These are phyloP conservation scores for Termitomyces sp. DNA, from an alignment of 768 basidiomycete species.

Conservation along the genomic window DNA sequence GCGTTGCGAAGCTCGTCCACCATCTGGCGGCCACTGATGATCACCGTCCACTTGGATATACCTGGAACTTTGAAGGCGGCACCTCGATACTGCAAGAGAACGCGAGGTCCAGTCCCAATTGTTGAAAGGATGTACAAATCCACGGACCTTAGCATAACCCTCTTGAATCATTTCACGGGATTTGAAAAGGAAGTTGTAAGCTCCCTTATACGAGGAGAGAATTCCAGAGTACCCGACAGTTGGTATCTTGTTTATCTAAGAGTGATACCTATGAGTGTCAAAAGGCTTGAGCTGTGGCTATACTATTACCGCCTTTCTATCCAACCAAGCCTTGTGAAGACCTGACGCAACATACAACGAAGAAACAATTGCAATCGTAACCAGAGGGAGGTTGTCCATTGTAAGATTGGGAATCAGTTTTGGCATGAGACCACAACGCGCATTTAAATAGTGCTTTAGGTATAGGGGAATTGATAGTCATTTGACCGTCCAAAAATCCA, in stretches of 20 bases:
- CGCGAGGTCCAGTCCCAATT: neutral
- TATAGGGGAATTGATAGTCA: neutral
- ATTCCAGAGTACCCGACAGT: conserved; percentile 28
- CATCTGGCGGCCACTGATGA: conserved; percentile 36
- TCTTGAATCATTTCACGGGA: conserved; percentile 24
- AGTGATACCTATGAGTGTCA: neutral
- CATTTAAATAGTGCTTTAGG: neutral
- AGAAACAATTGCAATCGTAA: neutral
- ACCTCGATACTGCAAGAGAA: conserved; percentile 11
- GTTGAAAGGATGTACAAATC: no score
- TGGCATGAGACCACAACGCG: neutral
- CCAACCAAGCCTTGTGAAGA: conserved; percentile 1
- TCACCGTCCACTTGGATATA: conserved; percentile 40
- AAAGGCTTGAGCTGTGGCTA: neutral
- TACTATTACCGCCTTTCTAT: neutral
- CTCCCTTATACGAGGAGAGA: conserved; percentile 28
- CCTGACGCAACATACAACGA: conserved; percentile 1
- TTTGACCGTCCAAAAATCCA: neutral
- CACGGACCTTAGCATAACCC: conserved; percentile 28
- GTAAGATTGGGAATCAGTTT: neutral
- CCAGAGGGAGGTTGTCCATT: neutral
- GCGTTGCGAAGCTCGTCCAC: conserved; percentile 48
- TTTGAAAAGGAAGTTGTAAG: conserved; percentile 19
- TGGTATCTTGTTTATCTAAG: conserved; percentile 23
- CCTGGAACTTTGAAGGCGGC: conserved; percentile 38